Percentiles rank a stretch among this genome's conserved stretches.
Evolutionary conservation across 2,329 filamentous ascomycete species (phyloP).

Genomic region (Xylariales sp.): DNA sequence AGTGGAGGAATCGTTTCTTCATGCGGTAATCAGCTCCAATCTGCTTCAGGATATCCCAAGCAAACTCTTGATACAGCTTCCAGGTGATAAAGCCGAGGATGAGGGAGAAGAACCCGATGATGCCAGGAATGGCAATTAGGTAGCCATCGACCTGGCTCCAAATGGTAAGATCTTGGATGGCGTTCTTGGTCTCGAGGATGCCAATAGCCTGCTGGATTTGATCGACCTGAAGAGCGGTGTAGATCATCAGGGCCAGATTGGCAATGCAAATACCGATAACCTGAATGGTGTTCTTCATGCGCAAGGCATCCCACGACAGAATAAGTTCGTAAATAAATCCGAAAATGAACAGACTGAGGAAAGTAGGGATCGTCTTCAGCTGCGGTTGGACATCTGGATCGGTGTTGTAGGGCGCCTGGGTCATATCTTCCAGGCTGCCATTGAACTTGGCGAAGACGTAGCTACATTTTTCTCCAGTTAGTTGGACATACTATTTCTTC

Average conservation of each 20-base stretch:
- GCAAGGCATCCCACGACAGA: conserved; percentile 87
- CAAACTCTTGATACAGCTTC: conserved; percentile 98
- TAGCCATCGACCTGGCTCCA: conserved; percentile 71
- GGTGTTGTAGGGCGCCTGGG: conserved; percentile 33
- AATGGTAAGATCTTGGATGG: conserved; percentile 46
- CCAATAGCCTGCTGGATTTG: conserved; percentile 76
- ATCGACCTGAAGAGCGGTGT: conserved; percentile 87
- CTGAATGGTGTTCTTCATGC: conserved; percentile 97
- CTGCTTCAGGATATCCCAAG: conserved; percentile 99
- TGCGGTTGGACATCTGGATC: conserved; percentile 42
- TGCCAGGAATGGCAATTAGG: conserved; percentile 77
- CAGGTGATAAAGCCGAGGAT: conserved; percentile 75
- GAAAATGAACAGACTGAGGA: conserved; percentile 94
- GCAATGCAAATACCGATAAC: conserved; percentile 92
- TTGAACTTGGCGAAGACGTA: conserved; percentile 92
- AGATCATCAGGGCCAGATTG: conserved; percentile 87
- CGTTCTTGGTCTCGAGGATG: conserved; percentile 39
- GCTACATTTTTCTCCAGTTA: conserved; percentile 36
- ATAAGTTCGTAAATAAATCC: conserved; percentile 90
- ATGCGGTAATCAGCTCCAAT: conserved; percentile 95
- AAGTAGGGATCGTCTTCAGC: conserved; percentile 80
- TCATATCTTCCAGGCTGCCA: conserved; percentile 39
- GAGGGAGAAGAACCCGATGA: conserved; percentile 73
- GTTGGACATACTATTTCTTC: too few relatives aligned
- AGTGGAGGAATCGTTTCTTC: conserved; percentile 94